These are phyloP conservation scores for Cyberlindnera xylosilytica DNA, from an alignment of 805 yeast genomes.

Conservation along the genomic window DNA sequence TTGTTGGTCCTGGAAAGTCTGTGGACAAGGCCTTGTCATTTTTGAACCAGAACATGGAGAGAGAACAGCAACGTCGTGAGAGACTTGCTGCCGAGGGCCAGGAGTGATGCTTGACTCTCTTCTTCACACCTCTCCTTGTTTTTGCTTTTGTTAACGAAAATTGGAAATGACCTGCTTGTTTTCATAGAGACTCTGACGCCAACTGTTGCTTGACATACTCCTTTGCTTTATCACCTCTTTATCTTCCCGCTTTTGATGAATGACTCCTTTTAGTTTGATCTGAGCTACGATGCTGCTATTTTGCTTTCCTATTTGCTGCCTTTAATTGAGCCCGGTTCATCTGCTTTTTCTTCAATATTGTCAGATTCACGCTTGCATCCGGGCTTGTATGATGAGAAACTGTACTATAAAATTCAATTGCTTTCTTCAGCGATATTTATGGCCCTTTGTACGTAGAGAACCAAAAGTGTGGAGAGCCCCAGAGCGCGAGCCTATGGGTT, in stretches of 20 bases:
- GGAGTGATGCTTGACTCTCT: conserved; percentile 3
- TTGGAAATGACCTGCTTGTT: not conserved
- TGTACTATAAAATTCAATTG: conserved; percentile 8
- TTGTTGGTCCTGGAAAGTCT: conserved; percentile 49
- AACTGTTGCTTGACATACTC: too few species aligned
- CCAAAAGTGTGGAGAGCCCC: too few species aligned
- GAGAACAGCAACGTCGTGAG: conserved; percentile 52
- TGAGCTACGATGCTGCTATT: too few species aligned
- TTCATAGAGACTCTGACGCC: conserved; percentile 2
- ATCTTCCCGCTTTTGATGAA: not conserved
- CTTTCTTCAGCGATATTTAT: not conserved
- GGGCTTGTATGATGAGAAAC: conserved; percentile 7
- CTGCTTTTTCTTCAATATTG: not conserved
- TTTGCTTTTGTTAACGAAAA: not conserved
- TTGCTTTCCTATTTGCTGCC: not conserved
- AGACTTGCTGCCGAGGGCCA: conserved; percentile 22
- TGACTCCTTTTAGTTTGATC: too few species aligned
- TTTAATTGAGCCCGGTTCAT: conserved; percentile 1
- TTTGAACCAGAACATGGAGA: conserved; percentile 54
- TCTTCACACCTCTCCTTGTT: conserved; percentile 4
- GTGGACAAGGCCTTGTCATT: conserved; percentile 59
- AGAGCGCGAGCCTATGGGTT: too few species aligned
- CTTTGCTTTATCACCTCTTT: not conserved
- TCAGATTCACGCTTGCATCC: not conserved
- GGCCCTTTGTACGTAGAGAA: too few species aligned